Percentiles rank a stretch among this genome's conserved stretches.
Conservation (phyloP, 352 stramenopile species). For the Thraustochytrium sp. region DNA sequence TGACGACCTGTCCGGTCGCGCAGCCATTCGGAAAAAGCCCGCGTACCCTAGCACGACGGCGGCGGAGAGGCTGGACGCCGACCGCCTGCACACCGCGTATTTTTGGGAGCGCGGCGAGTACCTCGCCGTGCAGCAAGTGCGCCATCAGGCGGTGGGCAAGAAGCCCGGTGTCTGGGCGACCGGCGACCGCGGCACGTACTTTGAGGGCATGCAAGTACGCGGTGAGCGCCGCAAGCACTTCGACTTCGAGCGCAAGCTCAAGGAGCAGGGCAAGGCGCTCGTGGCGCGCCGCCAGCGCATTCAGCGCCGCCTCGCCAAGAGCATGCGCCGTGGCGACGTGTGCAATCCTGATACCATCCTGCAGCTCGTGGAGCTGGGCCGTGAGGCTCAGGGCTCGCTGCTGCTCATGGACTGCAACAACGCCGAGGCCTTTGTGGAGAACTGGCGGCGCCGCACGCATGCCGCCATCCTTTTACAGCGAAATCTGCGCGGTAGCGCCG, state of each 20-base stretch:
- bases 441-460: not conserved
- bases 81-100: constrained; percentile 24
- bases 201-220: constrained; percentile 32
- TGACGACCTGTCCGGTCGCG: not conserved
- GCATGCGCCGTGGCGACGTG: not conserved
- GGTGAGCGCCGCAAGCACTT: constrained; percentile 15
- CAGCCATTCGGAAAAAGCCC: not conserved
- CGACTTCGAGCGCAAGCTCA: constrained; percentile 25
- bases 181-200: not conserved
- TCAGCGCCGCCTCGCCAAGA: not conserved
- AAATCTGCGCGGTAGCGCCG: not conserved
- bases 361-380: constrained; percentile 14
- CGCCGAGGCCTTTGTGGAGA: constrained; percentile 16
- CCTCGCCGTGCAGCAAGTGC: constrained; percentile 24
- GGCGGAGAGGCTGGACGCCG: not conserved
- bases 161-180: constrained; percentile 25
- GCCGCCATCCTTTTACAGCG: constrained; percentile 15
- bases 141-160: constrained; percentile 21
- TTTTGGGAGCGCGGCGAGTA: constrained; percentile 44
- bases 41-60: not conserved
- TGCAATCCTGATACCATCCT: constrained; percentile 31
- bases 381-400: not conserved
- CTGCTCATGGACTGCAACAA: constrained; percentile 32
- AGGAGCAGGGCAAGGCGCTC: constrained; percentile 31
- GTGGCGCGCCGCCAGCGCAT: not conserved